Base-by-base conservation (phyloP, 2,329 filamentous ascomycete genomes). In the Cytospora piceicola region DNA sequence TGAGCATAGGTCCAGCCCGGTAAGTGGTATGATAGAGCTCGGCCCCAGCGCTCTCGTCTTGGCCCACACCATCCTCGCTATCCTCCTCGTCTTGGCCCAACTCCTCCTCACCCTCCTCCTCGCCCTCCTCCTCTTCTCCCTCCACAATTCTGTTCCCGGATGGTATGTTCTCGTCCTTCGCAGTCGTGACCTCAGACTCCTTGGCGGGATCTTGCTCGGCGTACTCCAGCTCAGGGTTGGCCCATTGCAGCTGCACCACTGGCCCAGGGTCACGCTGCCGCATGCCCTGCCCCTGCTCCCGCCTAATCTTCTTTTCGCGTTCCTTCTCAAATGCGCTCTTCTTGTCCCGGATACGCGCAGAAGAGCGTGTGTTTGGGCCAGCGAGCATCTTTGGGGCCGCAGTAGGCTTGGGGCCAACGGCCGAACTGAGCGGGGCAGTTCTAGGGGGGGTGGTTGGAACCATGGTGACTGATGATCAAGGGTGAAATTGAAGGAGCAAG, bases 321-420 rank as follows among this genome's bases (percentile, higher is more conserved):
- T 55, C 29, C 3, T 24, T 59, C 20, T 24, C 57, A n/a, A 60
- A 49, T 42, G 20, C 24, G 17, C 27, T 61, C 20, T 61, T 61
- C 32, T 61, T 36, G 34, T 53, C 20, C 51, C 49, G 32, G 46
- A 49, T 49, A n/a, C 46, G 46, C 9, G n/a, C n/a, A 24, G 29
- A 20, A 12, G 58, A 61, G 17, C 20, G 32, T n/a, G 17, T 30
- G 12, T 51, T 27, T 5, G n/a, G 46, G 24, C 49, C 22, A 42
- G 30, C 32, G 11, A 30, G 53, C 24, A 54, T 42, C 32, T 17
- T 39, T 4, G 61, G 61, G 12, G n/a, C 39, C 27, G 22, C 24
- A 2, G 36, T 22, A 15, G 7, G 22, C 32, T n/a, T 39, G 9
- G 36, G 29, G n/a, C 7, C 34, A 2, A 49, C 46, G n/a, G 46